phyloP scores from a whole-genome alignment of 2,329 filamentous ascomycete species.

The Fusarium poae region DNA sequence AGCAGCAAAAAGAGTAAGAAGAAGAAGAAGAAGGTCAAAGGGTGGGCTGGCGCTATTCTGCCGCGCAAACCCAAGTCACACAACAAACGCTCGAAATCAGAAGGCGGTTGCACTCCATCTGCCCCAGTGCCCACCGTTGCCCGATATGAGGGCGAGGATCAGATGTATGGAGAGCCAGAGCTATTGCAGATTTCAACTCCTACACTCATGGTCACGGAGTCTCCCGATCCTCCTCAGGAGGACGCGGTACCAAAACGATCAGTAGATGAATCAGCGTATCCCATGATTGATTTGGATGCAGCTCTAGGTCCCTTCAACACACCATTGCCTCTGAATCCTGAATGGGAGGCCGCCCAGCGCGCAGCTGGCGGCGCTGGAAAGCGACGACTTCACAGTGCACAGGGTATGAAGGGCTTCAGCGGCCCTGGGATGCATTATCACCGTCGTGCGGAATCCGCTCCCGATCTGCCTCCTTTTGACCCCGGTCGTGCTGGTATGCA shows the following conservation, averaged over 20 bases:
- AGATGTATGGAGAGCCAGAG: slow-evolving; percentile 48
- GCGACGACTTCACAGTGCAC: slow-evolving; percentile 81
- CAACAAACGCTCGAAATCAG: slow-evolving; percentile 58
- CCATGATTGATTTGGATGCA: slow-evolving; percentile 94
- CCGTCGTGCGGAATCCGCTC: slow-evolving; percentile 82
- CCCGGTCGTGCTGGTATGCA: slow-evolving; percentile 68
- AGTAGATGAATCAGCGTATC: slow-evolving; percentile 76
- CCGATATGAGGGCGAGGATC: slow-evolving; percentile 50
- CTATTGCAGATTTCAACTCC: slow-evolving; percentile 52
- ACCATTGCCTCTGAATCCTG: slow-evolving; percentile 71
- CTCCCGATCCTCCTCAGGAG: slow-evolving; percentile 50
- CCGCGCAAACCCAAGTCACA: slow-evolving; percentile 70
- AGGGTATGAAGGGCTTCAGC: slow-evolving; percentile 75
- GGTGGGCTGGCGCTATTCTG: slow-evolving; percentile 76
- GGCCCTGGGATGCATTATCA: slow-evolving; percentile 82
- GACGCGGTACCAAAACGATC: slow-evolving; percentile 53
- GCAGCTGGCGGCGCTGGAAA: slow-evolving; percentile 67
- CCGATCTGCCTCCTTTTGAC: slow-evolving; percentile 82
- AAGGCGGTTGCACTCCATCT: slow-evolving; percentile 60
- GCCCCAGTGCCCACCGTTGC: slow-evolving; percentile 57
- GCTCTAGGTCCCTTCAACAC: slow-evolving; percentile 94
- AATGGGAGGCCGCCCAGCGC: slow-evolving; percentile 76
- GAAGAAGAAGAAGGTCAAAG: slow-evolving; percentile 78
- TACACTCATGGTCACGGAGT: slow-evolving; percentile 59
- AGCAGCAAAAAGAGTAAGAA: slow-evolving; percentile 54